These are phyloP conservation scores for Ambrosia artemisiifolia DNA, from an alignment of 129 eudicot species.

Conservation along the genomic window DNA sequence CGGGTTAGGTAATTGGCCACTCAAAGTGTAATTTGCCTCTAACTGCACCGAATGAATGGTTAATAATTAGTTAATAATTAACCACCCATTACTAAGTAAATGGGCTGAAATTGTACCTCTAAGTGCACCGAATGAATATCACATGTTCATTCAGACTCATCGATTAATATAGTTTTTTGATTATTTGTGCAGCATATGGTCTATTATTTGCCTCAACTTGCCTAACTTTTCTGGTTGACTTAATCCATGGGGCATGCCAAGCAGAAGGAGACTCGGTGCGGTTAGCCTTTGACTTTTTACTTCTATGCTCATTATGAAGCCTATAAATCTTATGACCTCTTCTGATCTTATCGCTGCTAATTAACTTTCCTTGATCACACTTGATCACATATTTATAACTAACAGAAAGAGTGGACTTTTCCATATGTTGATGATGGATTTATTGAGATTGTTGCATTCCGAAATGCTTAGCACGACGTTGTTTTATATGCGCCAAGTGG, in stretches of 20 bases:
- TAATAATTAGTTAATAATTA: too few species aligned
- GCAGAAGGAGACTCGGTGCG: slow-evolving; percentile 45
- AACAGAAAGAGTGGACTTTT: slow-evolving; percentile 64
- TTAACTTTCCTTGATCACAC: too few species aligned
- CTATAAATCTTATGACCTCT: not conserved
- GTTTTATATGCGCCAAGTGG: slow-evolving; percentile 79
- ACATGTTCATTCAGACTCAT: not conserved
- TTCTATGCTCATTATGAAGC: too few species aligned
- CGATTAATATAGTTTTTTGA: not conserved
- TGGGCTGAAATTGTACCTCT: too few species aligned
- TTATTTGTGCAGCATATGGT: slow-evolving; percentile 60
- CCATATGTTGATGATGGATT: slow-evolving; percentile 87
- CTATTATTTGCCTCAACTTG: slow-evolving; percentile 83
- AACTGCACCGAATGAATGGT: too few species aligned
- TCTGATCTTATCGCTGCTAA: slow-evolving; percentile 1
- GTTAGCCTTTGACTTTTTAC: slow-evolving; percentile 32
- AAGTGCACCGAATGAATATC: not conserved
- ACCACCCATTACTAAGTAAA: too few species aligned
- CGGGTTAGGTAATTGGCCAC: too few species aligned
- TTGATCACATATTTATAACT: slow-evolving; percentile 16
- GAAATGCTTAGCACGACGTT: slow-evolving; percentile 97
- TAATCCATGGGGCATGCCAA: slow-evolving; percentile 88
- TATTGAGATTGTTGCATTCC: slow-evolving; percentile 86
- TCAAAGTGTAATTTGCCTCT: too few species aligned
- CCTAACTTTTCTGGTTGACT: slow-evolving; percentile 93